Evolutionary conservation across 345 rosid genomes (phyloP).

Genomic region (Brassica rapa): DNA sequence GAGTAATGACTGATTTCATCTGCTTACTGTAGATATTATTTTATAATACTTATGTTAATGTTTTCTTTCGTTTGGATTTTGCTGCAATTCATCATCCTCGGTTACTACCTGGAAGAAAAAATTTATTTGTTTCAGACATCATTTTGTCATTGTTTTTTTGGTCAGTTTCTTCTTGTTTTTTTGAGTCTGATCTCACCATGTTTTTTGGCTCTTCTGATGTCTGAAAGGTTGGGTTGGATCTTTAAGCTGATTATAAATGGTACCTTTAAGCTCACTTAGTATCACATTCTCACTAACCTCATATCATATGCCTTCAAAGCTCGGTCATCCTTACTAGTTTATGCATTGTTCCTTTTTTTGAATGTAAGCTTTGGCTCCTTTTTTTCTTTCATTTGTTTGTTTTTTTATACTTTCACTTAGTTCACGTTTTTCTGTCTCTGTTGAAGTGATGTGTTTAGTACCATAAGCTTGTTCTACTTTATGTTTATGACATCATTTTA

Average conservation of each 20-base stretch:
- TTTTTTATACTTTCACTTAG: not conserved
- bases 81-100: conserved; percentile 5
- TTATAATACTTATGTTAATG: conserved; percentile 13
- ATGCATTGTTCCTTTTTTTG: conserved; percentile 20
- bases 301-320: not conserved
- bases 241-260: conserved; percentile 29
- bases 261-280: conserved; percentile 4
- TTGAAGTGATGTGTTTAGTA: not conserved
- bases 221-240: conserved; percentile 28
- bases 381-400: conserved; percentile 4
- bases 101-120: conserved; percentile 25
- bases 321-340: conserved; percentile 30
- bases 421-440: not conserved
- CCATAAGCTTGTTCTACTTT: not conserved
- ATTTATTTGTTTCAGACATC: conserved; percentile 32
- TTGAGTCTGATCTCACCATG: conserved; percentile 25
- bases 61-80: conserved; percentile 39
- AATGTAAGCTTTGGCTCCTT: conserved; percentile 29
- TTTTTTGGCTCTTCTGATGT: conserved; percentile 36
- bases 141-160: conserved; percentile 36
- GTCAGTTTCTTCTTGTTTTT: conserved; percentile 31
- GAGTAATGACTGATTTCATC: conserved; percentile 20
- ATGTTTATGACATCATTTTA: conserved; percentile 8
- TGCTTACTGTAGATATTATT: conserved; percentile 4
- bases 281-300: conserved; percentile 7